Evolutionary conservation across 345 rosid genomes (phyloP), one percentile per base, ranked within the genome.

Genomic region (Gossypium australe): DNA sequence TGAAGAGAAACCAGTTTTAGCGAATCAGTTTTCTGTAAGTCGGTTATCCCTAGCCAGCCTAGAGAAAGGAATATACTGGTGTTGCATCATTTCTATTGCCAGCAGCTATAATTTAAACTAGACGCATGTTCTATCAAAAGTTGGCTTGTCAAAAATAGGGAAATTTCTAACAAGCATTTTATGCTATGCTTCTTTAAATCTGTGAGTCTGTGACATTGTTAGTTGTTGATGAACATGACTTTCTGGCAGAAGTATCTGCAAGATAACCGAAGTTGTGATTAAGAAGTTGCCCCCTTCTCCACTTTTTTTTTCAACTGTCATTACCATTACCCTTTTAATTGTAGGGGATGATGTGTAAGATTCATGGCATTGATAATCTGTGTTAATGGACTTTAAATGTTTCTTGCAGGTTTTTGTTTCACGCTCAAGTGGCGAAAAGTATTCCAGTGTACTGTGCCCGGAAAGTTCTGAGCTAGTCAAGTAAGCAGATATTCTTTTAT

Each of bases 1-100:
- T 72, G 92, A 95, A 83, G 89, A 87, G 58, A 86, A 82, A 79
- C 96, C 97, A 5, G 84, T 95, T 74, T 78, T 91, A 60, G 94
- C 94, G 60, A 91, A 95, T 83, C 99, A 95, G 68, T 93, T 95
- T 88, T 95, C 99, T 53, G 98, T 95, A 86, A 91, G 97, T 92
- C 78, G 76, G 67, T 76, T 80, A 25, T 47, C 70, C 11, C 9
- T 47, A 8, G 38, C 9, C 29, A 72, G 14, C 18, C 11, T 41
- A 67, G 29, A 10, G 4, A 38, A 68, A 76, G 11, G 49, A 41
- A 64, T 67, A 13, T n/a, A 17, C n/a, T 44, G 48, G 16, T 34
- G 12, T 67, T 24, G 18, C 56, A 59, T 69, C 44, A 11, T 59
- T 59, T 11, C n/a, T 48, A 68, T 49, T 47, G 52, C 49, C 4